These are phyloP conservation scores for Halteria grandinella DNA, from an alignment of 73 alveolate species.

Conservation along the genomic window DNA sequence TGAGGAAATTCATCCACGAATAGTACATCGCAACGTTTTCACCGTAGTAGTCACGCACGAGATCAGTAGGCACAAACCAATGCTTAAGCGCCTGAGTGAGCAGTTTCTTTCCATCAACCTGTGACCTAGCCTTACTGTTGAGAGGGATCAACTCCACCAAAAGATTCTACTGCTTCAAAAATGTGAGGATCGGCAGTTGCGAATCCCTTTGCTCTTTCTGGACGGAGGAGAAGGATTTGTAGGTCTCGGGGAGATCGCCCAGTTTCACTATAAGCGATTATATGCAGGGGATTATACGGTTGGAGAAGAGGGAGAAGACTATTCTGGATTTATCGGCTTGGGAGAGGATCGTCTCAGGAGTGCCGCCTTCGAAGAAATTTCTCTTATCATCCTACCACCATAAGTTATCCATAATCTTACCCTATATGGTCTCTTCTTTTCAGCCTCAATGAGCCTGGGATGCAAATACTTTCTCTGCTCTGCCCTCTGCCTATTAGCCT, in stretches of 20 bases:
- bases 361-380: slow-evolving; percentile 47
- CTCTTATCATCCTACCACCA: slow-evolving; percentile 1
- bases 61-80: slow-evolving; percentile 52
- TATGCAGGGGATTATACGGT: slow-evolving; percentile 16
- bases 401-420: neutral
- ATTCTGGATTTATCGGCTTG: slow-evolving; percentile 59
- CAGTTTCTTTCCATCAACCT: slow-evolving; percentile 11
- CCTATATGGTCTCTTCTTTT: slow-evolving; percentile 43
- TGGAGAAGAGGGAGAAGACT: slow-evolving; percentile 25
- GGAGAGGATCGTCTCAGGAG: slow-evolving; percentile 48
- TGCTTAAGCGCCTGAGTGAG: slow-evolving; percentile 13
- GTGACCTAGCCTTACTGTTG: slow-evolving; percentile 53
- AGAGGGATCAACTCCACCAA: slow-evolving; percentile 58
- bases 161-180: slow-evolving; percentile 29
- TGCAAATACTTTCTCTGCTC: slow-evolving; percentile 42
- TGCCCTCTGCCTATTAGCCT: neutral
- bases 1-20: slow-evolving; percentile 69
- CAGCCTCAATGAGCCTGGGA: slow-evolving; percentile 43
- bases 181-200: slow-evolving; percentile 43
- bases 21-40: slow-evolving; percentile 87
- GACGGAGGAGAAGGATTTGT: neutral
- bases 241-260: slow-evolving; percentile 24
- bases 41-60: slow-evolving; percentile 82
- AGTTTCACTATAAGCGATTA: slow-evolving; percentile 15
- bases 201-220: slow-evolving; percentile 3